Conservation (phyloP, 192 early-diverging fungal species). For the Coemansia sp. region DNA sequence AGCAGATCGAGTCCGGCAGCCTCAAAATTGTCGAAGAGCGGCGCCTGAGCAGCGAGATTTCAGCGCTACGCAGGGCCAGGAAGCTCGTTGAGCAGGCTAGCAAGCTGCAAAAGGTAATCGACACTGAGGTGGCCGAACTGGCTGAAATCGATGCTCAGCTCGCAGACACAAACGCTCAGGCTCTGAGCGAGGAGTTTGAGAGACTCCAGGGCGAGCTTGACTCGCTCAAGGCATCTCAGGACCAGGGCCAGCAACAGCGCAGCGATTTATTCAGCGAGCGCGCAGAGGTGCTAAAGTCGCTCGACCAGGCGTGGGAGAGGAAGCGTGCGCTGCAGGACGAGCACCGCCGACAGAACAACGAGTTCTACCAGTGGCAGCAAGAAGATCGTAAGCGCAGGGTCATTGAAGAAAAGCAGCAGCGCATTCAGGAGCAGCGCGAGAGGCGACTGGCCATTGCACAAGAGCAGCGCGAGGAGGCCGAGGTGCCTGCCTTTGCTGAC, state of each 20-base stretch:
- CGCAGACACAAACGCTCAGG: constrained; percentile 63
- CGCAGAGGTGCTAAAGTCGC: constrained; percentile 66
- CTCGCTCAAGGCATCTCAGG: constrained; percentile 63
- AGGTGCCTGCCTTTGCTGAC: constrained; percentile 81
- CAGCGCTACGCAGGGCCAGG: constrained; percentile 30
- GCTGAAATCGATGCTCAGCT: constrained; percentile 61
- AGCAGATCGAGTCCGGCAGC: constrained; percentile 74
- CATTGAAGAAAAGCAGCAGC: constrained; percentile 65
- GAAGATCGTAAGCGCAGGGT: constrained; percentile 67
- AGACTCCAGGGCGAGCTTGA: constrained; percentile 73
- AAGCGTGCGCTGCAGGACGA: constrained; percentile 70
- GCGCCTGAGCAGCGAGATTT: constrained; percentile 52
- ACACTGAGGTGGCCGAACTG: constrained; percentile 68
- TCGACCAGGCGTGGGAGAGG: constrained; percentile 71
- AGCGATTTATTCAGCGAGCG: constrained; percentile 72
- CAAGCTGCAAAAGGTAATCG: constrained; percentile 74
- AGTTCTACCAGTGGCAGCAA: constrained; percentile 72
- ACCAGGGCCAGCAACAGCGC: constrained; percentile 65
- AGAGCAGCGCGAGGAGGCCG: constrained; percentile 82
- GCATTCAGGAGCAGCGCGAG: constrained; percentile 68
- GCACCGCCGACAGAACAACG: constrained; percentile 73
- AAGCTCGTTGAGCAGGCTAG: constrained; percentile 81
- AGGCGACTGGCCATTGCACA: constrained; percentile 71
- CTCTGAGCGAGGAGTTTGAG: constrained; percentile 70
- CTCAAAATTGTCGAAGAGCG: constrained; percentile 88